These are phyloP conservation scores for Ophiostoma ips DNA, from an alignment of 2,329 filamentous ascomycete genomes.

Conservation along the genomic window DNA sequence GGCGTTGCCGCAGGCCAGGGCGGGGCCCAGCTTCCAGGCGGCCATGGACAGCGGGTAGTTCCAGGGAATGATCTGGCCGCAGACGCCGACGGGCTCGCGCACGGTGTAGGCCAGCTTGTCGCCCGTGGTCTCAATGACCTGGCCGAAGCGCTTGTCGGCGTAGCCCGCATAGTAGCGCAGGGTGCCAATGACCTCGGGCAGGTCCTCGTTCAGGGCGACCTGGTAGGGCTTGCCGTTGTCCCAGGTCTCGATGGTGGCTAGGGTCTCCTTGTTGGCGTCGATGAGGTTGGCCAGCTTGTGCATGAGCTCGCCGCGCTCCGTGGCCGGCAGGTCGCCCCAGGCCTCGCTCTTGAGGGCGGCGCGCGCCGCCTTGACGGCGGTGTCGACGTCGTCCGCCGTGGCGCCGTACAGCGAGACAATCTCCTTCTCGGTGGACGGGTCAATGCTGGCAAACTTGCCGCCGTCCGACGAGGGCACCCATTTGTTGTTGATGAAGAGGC, in stretches of 20 bases:
- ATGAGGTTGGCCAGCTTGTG: slow-evolving; percentile 31
- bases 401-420: slow-evolving; percentile 10
- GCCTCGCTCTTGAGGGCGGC: slow-evolving; percentile 7
- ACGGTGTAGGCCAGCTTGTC: slow-evolving; percentile 56
- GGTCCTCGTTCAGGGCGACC: slow-evolving; percentile 7
- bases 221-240: slow-evolving; percentile 58
- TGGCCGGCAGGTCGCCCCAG: slow-evolving; percentile 10
- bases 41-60: slow-evolving; percentile 61
- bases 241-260: slow-evolving; percentile 53
- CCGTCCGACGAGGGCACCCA: slow-evolving; percentile 55
- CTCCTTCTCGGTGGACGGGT: slow-evolving; percentile 35
- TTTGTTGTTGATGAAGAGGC: slow-evolving; percentile 73
- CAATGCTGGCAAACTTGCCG: slow-evolving; percentile 51
- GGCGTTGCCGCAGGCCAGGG: slow-evolving; percentile 45
- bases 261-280: slow-evolving; percentile 21
- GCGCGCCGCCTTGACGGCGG: slow-evolving; percentile 12
- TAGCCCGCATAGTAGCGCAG: slow-evolving; percentile 63
- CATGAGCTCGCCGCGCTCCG: slow-evolving; percentile 25
- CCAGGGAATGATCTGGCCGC: slow-evolving; percentile 58
- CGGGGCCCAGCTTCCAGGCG: slow-evolving; percentile 58
- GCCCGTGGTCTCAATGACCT: slow-evolving; percentile 48
- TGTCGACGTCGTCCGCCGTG: slow-evolving; percentile 9
- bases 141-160: slow-evolving; percentile 57
- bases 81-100: slow-evolving; percentile 56
- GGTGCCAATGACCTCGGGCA: slow-evolving; percentile 20